Percentiles rank a stretch among this genome's conserved stretches.
Evolutionary conservation across 352 stramenopile species (phyloP).

Genomic region (Globisporangium megalacanthum): DNA sequence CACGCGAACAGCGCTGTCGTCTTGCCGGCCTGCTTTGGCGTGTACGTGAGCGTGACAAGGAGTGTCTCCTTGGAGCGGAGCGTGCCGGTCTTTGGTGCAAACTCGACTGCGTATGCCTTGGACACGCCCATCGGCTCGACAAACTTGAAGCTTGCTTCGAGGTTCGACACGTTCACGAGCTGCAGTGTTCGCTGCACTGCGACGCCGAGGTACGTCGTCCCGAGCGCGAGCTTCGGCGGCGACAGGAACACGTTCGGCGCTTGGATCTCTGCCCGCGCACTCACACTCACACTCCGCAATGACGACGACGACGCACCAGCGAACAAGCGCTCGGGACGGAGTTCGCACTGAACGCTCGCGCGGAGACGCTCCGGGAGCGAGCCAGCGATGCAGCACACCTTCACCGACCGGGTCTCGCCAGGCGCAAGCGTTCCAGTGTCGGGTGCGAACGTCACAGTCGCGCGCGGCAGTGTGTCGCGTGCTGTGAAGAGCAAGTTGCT

Average conservation of each 20-base stretch:
- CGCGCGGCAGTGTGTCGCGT: slow-evolving; percentile 37
- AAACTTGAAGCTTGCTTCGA: slow-evolving; percentile 73
- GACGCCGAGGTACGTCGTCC: slow-evolving; percentile 66
- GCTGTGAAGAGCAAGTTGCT: slow-evolving; percentile 33
- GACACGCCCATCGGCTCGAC: slow-evolving; percentile 52
- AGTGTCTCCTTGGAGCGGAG: slow-evolving; percentile 66
- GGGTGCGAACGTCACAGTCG: slow-evolving; percentile 41
- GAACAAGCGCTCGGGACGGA: slow-evolving; percentile 25
- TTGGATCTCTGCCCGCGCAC: slow-evolving; percentile 70
- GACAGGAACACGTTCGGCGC: slow-evolving; percentile 69
- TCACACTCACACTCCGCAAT: slow-evolving; percentile 19
- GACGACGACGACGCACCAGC: not conserved
- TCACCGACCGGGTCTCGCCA: slow-evolving; percentile 29
- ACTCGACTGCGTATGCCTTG: slow-evolving; percentile 39
- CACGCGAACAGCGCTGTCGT: slow-evolving; percentile 59
- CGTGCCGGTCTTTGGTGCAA: slow-evolving; percentile 35
- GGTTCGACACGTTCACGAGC: slow-evolving; percentile 79
- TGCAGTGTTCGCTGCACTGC: slow-evolving; percentile 34
- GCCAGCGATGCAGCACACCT: slow-evolving; percentile 43
- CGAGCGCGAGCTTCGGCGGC: slow-evolving; percentile 36
- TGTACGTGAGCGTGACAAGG: slow-evolving; percentile 45
- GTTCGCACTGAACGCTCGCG: slow-evolving; percentile 36
- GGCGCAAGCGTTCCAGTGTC: slow-evolving; percentile 37
- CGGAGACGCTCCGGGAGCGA: slow-evolving; percentile 61
- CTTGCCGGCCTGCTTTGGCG: slow-evolving; percentile 38